Base-by-base conservation (phyloP, 1,284 basidiomycete genomes). In the Leccinum fuscescens region DNA sequence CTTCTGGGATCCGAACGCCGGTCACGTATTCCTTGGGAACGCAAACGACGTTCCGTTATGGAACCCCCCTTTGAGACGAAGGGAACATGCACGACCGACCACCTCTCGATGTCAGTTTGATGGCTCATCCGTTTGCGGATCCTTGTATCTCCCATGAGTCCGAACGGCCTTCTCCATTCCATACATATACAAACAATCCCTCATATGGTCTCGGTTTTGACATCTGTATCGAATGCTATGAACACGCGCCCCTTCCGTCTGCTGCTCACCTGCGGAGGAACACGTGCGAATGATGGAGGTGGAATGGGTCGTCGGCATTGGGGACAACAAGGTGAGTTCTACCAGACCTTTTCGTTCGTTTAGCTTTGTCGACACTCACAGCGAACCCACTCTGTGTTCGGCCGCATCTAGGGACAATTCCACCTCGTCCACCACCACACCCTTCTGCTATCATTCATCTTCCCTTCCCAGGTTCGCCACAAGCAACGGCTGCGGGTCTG, bases 211-310 rank as follows among this genome's bases (percentile, higher is more conserved):
- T 80, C 57, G 88, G 89, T 42, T 94, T 86, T 68, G 86, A 93
- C 65, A 83, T 96, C 44, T 94, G 92, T 73, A 85, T 96, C 63
- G 92, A 94, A 72, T 93, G 91, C 69, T 88, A 92, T 68, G 92
- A 95, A 64, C 77, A 84, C 46, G 88, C 89, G 8, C 82, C 84
- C 12, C 87, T 90, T 73, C 88, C 90, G 3, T 80, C 80, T 11
- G n/a, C 29, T 14, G 51, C 51, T 20, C 51, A 52, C 51, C 51
- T 20, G 51, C 51, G 31, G 51, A 52, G 29, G 51, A 52, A 52
- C 51, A 52, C 17, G 51, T 52, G 31, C 27, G 51, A 20, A 52
- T 52, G 51, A 52, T 52, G 51, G 51, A 52, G 31, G 29, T 52
- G 9, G 51, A 52, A 52, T 52, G 51, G 51, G 29, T 52, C 17